Evolutionary conservation across 495 filamentous ascomycete species (phyloP).

Genomic region (Lentithecium fluviatile): DNA sequence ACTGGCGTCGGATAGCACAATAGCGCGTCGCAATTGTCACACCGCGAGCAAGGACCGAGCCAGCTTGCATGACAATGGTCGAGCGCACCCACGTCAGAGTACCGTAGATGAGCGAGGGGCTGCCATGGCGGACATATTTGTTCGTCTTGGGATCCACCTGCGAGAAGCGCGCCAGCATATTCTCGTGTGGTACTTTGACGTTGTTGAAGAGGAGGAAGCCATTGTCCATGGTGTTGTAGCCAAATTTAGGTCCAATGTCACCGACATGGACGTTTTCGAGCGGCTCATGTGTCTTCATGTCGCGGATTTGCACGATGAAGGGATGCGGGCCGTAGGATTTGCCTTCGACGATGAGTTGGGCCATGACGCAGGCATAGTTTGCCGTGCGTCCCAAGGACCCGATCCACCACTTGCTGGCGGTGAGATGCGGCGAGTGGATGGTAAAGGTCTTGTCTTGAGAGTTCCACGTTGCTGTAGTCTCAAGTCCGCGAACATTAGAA

Average conservation of each 20-base stretch:
- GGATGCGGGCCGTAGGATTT: conserved; percentile 70
- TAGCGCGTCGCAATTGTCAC: conserved; percentile 75
- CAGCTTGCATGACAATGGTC: conserved; percentile 67
- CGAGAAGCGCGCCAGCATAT: conserved; percentile 65
- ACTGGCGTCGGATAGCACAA: conserved; percentile 65
- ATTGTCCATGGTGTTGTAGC: conserved; percentile 73
- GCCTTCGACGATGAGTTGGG: conserved; percentile 62
- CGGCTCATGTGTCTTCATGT: conserved; percentile 67
- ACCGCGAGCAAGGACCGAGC: conserved; percentile 66
- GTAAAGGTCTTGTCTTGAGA: conserved; percentile 65
- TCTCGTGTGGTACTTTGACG: conserved; percentile 65
- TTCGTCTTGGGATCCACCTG: conserved; percentile 60
- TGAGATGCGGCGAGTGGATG: conserved; percentile 65
- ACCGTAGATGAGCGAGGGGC: conserved; percentile 66
- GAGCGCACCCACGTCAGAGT: conserved; percentile 71
- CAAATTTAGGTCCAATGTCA: conserved; percentile 74
- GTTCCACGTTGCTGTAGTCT: conserved; percentile 73
- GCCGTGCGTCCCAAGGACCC: conserved; percentile 69
- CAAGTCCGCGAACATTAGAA: conserved; percentile 69
- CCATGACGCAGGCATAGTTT: conserved; percentile 74
- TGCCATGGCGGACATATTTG: conserved; percentile 62
- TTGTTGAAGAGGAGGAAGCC: conserved; percentile 72
- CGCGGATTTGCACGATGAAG: conserved; percentile 72
- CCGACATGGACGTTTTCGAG: conserved; percentile 68
- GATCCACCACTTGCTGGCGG: conserved; percentile 78